Evolutionary conservation across 2,329 filamentous ascomycete species (phyloP).

Genomic region (Penicillium brasilianum): DNA sequence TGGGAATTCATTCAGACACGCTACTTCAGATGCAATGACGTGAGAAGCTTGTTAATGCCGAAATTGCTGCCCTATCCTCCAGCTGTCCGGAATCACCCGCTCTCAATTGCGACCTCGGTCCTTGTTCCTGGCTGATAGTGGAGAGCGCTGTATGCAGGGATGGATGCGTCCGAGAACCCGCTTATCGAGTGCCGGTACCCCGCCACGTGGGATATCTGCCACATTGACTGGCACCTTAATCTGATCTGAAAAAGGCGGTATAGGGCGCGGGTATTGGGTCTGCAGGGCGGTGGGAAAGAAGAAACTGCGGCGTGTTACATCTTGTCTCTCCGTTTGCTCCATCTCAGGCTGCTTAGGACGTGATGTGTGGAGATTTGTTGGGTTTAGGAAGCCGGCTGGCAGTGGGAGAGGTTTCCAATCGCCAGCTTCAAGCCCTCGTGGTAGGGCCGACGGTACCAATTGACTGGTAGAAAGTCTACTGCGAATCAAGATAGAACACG

Average conservation of each 20-base stretch:
- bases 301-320: constrained; percentile 20
- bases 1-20: neutral
- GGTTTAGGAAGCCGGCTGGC: neutral
- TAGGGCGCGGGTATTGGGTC: neutral
- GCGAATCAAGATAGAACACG: constrained; percentile 38
- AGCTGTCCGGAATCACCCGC: constrained; percentile 4
- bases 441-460: constrained; percentile 2
- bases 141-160: constrained; percentile 11
- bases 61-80: neutral
- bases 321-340: constrained; percentile 6
- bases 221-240: constrained; percentile 20
- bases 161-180: neutral
- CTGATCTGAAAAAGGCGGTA: constrained; percentile 24
- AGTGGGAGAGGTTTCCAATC: neutral
- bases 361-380: neutral
- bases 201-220: constrained; percentile 26
- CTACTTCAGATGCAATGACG: neutral
- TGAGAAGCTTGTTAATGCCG: neutral
- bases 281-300: neutral
- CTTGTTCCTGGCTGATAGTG: constrained; percentile 11
- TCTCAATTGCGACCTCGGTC: neutral
- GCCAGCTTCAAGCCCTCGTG: constrained; percentile 1
- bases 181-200: constrained; percentile 11
- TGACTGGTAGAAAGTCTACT: neutral
- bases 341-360: neutral